Conservation (phyloP, 495 filamentous ascomycete species). For the Hypoxylon fragiforme region DNA sequence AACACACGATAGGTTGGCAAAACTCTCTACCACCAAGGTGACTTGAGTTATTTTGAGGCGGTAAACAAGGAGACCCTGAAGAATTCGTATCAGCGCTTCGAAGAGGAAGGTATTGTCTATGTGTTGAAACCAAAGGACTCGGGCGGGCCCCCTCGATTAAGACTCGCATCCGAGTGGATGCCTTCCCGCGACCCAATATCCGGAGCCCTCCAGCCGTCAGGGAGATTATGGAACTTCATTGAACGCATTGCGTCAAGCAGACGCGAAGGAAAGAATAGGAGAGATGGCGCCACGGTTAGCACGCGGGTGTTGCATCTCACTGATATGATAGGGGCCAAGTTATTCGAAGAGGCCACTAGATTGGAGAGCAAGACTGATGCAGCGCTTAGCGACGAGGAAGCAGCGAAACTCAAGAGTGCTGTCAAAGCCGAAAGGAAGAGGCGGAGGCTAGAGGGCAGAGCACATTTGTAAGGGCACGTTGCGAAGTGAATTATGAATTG, state of each 20-base stretch:
- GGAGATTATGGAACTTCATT: conserved; percentile 85
- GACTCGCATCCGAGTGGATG: conserved; percentile 76
- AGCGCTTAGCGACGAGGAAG: conserved; percentile 48
- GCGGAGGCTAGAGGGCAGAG: conserved; percentile 47
- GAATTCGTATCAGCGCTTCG: conserved; percentile 85
- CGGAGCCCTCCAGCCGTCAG: conserved; percentile 65
- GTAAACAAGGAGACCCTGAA: conserved; percentile 97
- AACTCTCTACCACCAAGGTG: conserved; percentile 95
- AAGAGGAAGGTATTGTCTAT: conserved; percentile 86
- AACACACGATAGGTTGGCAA: conserved; percentile 81
- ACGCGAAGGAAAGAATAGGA: conserved; percentile 90
- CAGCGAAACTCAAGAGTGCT: conserved; percentile 37
- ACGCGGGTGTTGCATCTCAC: conserved; percentile 77
- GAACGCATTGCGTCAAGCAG: conserved; percentile 81
- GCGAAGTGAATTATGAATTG: no score
- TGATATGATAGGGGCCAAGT: conserved; percentile 56
- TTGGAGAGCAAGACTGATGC: conserved; percentile 38
- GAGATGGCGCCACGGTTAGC: conserved; percentile 87
- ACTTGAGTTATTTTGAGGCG: conserved; percentile 94
- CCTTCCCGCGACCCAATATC: conserved; percentile 65
- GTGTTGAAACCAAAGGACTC: conserved; percentile 66
- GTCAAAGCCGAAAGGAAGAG: conserved; percentile 46
- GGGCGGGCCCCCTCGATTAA: conserved; percentile 59
- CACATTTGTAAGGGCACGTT: conserved; percentile 49
- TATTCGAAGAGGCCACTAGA: conserved; percentile 50